phyloP scores from a whole-genome alignment of 2,329 filamentous ascomycete genomes.

The Coniochaeta hoffmannii region DNA sequence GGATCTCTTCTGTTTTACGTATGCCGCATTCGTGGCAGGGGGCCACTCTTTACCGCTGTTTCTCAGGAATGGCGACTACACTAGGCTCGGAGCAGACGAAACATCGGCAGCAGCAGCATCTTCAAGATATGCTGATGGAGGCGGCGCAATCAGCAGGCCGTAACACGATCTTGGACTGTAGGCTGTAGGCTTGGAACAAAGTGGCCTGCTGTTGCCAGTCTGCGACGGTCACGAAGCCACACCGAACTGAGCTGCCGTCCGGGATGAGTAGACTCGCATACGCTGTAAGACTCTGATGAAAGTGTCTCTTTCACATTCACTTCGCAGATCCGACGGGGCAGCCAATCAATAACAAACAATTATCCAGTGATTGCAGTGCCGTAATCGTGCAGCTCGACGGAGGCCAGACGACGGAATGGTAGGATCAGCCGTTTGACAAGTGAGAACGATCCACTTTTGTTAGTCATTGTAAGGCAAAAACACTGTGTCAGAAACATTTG shows the following conservation, averaged over 20 bases:
- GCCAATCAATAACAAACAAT: not conserved
- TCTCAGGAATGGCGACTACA: not conserved
- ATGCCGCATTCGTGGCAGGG: not conserved
- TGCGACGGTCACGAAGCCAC: not conserved
- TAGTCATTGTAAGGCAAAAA: not conserved
- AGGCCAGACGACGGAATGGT: not conserved
- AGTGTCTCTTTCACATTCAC: not conserved
- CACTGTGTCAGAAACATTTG: not conserved
- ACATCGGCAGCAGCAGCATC: not conserved
- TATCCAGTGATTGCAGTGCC: not conserved
- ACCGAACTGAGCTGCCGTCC: not conserved
- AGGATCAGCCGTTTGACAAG: not conserved
- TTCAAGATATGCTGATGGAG: not conserved
- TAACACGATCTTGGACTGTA: not conserved
- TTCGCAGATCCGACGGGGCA: not conserved
- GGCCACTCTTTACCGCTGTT: not conserved
- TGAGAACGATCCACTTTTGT: not conserved
- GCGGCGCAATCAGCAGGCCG: not conserved
- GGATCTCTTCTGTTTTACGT: conserved; percentile 7
- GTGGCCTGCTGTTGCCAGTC: not conserved
- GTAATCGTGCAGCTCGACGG: not conserved
- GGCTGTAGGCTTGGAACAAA: not conserved
- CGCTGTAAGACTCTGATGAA: not conserved
- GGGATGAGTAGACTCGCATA: not conserved
- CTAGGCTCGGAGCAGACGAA: not conserved